Percentiles rank a stretch among this genome's conserved stretches.
phyloP scores from a whole-genome alignment of 495 filamentous ascomycete species.

The Gamarada debralockiae region DNA sequence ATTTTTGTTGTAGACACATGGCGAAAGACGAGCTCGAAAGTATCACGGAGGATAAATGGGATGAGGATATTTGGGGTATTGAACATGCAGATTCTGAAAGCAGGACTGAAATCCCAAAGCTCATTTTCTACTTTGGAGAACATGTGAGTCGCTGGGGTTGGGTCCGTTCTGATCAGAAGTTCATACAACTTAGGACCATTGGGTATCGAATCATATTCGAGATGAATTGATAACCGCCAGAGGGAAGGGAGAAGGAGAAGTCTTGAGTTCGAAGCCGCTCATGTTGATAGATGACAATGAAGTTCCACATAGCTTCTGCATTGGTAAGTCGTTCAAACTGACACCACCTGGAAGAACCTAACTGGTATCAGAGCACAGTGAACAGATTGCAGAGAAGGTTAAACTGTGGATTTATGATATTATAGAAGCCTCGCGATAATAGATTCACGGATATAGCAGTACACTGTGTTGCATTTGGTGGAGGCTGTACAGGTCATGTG shows the following conservation, averaged over 20 bases:
- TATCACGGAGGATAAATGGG: constrained; percentile 78
- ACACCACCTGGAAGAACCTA: not conserved
- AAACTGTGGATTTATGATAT: constrained; percentile 58
- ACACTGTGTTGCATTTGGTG: too few relatives aligned
- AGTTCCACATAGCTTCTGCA: constrained; percentile 79
- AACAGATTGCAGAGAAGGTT: constrained; percentile 63
- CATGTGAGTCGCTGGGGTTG: constrained; percentile 23
- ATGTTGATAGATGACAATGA: constrained; percentile 72
- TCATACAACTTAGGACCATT: constrained; percentile 52
- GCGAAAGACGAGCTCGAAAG: constrained; percentile 70
- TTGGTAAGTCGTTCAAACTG: constrained; percentile 49
- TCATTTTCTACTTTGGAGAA: constrained; percentile 78
- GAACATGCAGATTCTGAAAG: constrained; percentile 33
- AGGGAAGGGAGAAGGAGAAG: constrained; percentile 26
- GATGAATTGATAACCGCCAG: constrained; percentile 66
- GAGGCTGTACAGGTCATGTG: too few relatives aligned
- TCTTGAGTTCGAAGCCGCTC: constrained; percentile 45
- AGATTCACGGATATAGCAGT: too few relatives aligned
- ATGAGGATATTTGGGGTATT: constrained; percentile 74
- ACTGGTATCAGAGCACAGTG: constrained; percentile 50
- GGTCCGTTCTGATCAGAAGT: not conserved
- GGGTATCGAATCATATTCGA: constrained; percentile 74
- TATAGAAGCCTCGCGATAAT: too few relatives aligned
- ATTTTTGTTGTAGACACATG: constrained; percentile 46
- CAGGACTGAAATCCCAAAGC: constrained; percentile 37